Conservation (phyloP, 2,329 filamentous ascomycete genomes). For the Ceratocystis harringtonii region DNA sequence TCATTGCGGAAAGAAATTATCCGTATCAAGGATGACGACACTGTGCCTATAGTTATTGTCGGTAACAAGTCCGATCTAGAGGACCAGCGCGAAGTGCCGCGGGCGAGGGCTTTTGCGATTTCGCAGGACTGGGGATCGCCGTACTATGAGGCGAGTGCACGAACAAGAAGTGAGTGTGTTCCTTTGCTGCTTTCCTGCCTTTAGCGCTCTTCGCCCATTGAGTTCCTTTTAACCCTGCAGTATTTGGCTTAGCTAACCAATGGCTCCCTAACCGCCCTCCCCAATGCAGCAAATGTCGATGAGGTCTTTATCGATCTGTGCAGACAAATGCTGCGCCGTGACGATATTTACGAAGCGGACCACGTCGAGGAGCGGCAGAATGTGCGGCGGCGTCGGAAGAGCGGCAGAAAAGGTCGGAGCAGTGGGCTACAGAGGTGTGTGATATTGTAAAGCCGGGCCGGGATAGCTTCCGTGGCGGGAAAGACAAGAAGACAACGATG, state of each 20-base stretch:
- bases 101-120: constrained; percentile 65
- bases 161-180: constrained; percentile 47
- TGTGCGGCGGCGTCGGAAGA: constrained; percentile 24
- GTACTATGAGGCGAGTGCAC: constrained; percentile 80
- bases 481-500: neutral
- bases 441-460: constrained; percentile 17
- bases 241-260: neutral
- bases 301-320: constrained; percentile 79
- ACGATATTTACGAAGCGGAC: constrained; percentile 34
- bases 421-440: constrained; percentile 21
- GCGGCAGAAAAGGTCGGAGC: constrained; percentile 22
- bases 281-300: constrained; percentile 56
- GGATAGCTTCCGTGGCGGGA: neutral
- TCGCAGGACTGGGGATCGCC: constrained; percentile 81
- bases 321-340: constrained; percentile 65
- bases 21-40: constrained; percentile 77
- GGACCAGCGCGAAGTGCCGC: constrained; percentile 64
- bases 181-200: neutral
- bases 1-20: constrained; percentile 79
- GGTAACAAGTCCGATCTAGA: constrained; percentile 86
- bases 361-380: constrained; percentile 25
- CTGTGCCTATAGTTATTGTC: constrained; percentile 75
- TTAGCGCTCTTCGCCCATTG: neutral
- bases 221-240: neutral
- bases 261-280: neutral